Evolutionary conservation across 2,329 filamentous ascomycete species (phyloP).

Genomic region (Ascochyta koolunga): DNA sequence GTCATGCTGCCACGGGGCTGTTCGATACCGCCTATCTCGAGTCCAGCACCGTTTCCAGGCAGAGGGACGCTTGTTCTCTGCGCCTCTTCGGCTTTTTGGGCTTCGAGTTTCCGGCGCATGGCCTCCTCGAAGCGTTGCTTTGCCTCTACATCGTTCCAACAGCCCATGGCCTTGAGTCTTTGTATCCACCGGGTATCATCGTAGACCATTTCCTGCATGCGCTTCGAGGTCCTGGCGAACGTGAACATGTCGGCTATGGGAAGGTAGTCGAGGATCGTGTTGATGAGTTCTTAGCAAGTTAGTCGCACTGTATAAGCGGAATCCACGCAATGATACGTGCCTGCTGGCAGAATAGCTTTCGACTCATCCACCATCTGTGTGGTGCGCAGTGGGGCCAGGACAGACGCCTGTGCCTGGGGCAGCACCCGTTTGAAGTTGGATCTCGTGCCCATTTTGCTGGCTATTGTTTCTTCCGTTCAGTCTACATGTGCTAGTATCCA

Average conservation of each 20-base stretch:
- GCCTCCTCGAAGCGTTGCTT: slow-evolving; percentile 78
- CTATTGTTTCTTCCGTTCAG: slow-evolving; percentile 1
- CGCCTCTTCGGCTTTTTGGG: slow-evolving; percentile 54
- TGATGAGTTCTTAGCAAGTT: slow-evolving; percentile 73
- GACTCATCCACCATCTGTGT: slow-evolving; percentile 79
- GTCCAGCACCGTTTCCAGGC: slow-evolving; percentile 45
- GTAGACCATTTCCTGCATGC: slow-evolving; percentile 97
- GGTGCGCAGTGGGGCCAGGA: slow-evolving; percentile 78
- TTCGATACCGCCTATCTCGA: slow-evolving; percentile 42
- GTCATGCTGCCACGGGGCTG: slow-evolving; percentile 58
- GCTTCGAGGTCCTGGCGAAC: slow-evolving; percentile 82
- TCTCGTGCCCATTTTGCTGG: slow-evolving; percentile 47
- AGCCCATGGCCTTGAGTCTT: slow-evolving; percentile 81
- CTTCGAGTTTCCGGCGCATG: slow-evolving; percentile 62
- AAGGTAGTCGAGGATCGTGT: slow-evolving; percentile 86
- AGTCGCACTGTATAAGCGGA: not conserved
- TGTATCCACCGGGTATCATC: slow-evolving; percentile 96
- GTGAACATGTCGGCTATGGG: slow-evolving; percentile 83
- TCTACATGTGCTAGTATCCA: slow-evolving; percentile 1
- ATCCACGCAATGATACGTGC: slow-evolving; percentile 54
- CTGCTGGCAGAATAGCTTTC: slow-evolving; percentile 81
- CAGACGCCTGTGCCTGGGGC: slow-evolving; percentile 45
- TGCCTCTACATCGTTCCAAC: slow-evolving; percentile 90
- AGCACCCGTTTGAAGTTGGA: slow-evolving; percentile 57
- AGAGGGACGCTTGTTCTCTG: slow-evolving; percentile 41